Conservation (phyloP, 805 yeast genomes). For the Yueomyces sp. region DNA sequence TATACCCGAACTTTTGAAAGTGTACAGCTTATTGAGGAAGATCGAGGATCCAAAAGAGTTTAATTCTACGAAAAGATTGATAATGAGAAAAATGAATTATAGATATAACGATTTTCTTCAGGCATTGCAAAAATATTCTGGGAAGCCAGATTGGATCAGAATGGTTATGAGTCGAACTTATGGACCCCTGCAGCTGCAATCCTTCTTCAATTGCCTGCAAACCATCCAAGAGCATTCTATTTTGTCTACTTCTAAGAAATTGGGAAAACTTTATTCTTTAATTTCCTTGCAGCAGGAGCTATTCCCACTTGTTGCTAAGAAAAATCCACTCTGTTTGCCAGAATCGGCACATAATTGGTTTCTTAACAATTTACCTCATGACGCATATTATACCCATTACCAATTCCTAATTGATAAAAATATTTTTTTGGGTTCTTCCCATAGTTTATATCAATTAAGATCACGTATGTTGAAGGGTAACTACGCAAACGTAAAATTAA, state of each 20-base stretch:
- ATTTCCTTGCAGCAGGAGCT: slow-evolving; percentile 10
- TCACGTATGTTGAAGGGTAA: slow-evolving; percentile 16
- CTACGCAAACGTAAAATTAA: slow-evolving; percentile 15
- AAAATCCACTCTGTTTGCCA: slow-evolving; percentile 9
- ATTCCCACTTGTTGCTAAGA: slow-evolving; percentile 5
- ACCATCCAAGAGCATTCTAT: slow-evolving; percentile 1
- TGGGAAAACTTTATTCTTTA: slow-evolving; percentile 6
- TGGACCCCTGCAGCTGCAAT: slow-evolving; percentile 6
- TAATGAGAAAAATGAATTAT: slow-evolving; percentile 3
- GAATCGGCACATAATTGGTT: slow-evolving; percentile 18
- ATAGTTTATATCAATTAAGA: slow-evolving; percentile 4
- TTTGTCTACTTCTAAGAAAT: slow-evolving; percentile 3
- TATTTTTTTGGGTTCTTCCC: slow-evolving; percentile 9
- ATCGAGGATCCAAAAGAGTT: background rate
- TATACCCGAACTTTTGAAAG: background rate
- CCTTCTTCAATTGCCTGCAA: slow-evolving; percentile 3
- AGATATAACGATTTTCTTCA: slow-evolving; percentile 3
- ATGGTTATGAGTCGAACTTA: slow-evolving; percentile 6
- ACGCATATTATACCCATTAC: slow-evolving; percentile 13
- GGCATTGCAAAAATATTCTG: slow-evolving; percentile 1
- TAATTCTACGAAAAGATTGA: background rate
- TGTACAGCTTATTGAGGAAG: background rate
- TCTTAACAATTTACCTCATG: slow-evolving; percentile 7
- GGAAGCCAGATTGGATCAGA: slow-evolving; percentile 2
- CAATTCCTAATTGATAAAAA: slow-evolving; percentile 14